phyloP scores from a whole-genome alignment of 108 stramenopile genomes.

The Nitzschia inconspicua region DNA sequence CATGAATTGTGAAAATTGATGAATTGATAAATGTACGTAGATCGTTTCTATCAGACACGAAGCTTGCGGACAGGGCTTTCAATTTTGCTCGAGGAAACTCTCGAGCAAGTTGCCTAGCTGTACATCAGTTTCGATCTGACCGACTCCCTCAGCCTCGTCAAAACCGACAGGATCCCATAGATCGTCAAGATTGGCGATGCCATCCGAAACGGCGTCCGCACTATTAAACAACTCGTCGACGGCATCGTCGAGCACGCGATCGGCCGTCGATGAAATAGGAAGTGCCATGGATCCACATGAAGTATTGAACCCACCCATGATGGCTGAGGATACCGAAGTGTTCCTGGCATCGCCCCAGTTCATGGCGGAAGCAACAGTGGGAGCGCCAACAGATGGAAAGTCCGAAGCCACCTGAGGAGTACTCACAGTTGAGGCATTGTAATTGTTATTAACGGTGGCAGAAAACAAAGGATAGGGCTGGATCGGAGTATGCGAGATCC shows the following conservation, averaged over 20 bases:
- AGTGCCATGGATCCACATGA: not conserved
- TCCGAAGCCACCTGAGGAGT: not conserved
- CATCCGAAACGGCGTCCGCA: not conserved
- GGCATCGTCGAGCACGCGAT: conserved; percentile 32
- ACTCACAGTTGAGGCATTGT: not conserved
- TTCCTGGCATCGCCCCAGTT: not conserved
- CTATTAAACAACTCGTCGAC: conserved; percentile 38
- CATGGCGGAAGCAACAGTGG: not conserved
- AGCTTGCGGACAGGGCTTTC: too few relatives aligned
- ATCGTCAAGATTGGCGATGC: too few relatives aligned
- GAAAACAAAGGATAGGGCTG: not conserved
- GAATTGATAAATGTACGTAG: too few relatives aligned
- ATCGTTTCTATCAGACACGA: not conserved
- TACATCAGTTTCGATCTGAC: conserved; percentile 13
- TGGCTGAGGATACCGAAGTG: too few relatives aligned
- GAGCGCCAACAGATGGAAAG: too few relatives aligned
- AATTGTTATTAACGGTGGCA: not conserved
- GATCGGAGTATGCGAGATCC: not conserved
- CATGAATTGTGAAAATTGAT: too few relatives aligned
- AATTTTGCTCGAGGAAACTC: conserved; percentile 1
- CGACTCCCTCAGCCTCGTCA: not conserved
- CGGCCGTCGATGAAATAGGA: not conserved
- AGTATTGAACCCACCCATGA: too few relatives aligned
- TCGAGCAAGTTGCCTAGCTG: conserved; percentile 33
- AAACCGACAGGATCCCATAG: conserved; percentile 11